Evolutionary conservation across 345 rosid genomes (phyloP), one percentile per base, ranked within the genome.

Genomic region (Crucihimalaya himalaica): DNA sequence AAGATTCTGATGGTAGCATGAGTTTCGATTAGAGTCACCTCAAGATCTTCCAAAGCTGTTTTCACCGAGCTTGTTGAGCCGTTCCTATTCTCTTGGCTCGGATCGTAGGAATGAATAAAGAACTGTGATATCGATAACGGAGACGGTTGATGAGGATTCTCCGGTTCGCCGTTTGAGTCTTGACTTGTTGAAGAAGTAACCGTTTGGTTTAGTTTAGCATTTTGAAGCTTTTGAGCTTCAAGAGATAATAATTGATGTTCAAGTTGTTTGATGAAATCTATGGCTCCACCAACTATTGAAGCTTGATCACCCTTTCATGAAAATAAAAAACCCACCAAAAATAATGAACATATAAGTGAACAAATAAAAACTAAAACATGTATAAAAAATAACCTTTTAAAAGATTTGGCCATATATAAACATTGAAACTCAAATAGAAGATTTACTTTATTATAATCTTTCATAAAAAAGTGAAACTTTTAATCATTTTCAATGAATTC

Each of bases 271-370:
- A 93, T 90, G 79, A 85, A 93, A 77, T 88, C 97, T 66, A 93
- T 86, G 6, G 97, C 97, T 43, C 97, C 97, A 32, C 93, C 98
- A 48, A 93, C 97, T 71, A 89, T 85, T 23, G 98, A 88, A 3
- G 98, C 98, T 76, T 90, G 98, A 77, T 93, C 98, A 72, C 98
- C 92, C 98, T 92, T 54, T 72, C 34, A 70, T 50, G 8, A 5
- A 25, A 52, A n/a, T n/a, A 31, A n/a, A 23, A 53, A 67, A 43
- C 4, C 58, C 29, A 45, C 20, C 3, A 34, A 66, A 43, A 29
- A 19, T 12, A 53, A 53, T 20, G 14, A 72, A 40, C 39, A 31
- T 29, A 37, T 27, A 23, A 45, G 52, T 48, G 39, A 31, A 10
- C 14, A n/a, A 1, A 16, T 16, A 25, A 29, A 31, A 60, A 4